These are phyloP conservation scores for Pseudogymnoascus sp. DNA, from an alignment of 2,329 filamentous ascomycete genomes.

Conservation along the genomic window DNA sequence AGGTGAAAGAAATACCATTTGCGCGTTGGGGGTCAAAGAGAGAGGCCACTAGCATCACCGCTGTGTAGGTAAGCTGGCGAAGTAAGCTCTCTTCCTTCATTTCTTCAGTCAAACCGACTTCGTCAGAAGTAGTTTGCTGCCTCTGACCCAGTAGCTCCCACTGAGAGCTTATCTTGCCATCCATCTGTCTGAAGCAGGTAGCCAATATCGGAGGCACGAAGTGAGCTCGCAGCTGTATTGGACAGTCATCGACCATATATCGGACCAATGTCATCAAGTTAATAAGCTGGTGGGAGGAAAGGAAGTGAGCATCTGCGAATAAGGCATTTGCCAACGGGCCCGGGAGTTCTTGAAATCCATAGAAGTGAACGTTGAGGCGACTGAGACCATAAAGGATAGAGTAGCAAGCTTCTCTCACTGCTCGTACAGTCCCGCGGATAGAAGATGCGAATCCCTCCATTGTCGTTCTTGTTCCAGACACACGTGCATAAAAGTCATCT, in stretches of 20 bases:
- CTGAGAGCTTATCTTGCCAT: constrained; percentile 77
- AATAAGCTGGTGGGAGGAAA: constrained; percentile 90
- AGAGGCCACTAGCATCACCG: constrained; percentile 84
- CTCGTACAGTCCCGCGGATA: constrained; percentile 79
- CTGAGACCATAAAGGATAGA: constrained; percentile 93
- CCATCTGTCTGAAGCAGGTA: constrained; percentile 77
- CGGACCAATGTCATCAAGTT: constrained; percentile 85
- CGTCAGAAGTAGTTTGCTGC: constrained; percentile 56
- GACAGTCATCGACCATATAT: constrained; percentile 87
- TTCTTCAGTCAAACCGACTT: constrained; percentile 81
- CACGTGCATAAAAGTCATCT: constrained; percentile 91
- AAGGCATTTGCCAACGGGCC: constrained; percentile 76
- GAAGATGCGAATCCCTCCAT: constrained; percentile 92
- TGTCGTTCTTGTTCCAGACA: constrained; percentile 80
- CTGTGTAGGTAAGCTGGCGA: constrained; percentile 84
- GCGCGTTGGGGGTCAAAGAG: constrained; percentile 70
- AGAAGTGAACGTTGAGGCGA: constrained; percentile 79
- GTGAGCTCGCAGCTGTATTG: constrained; percentile 64
- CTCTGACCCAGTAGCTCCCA: constrained; percentile 71
- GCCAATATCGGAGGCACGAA: constrained; percentile 82
- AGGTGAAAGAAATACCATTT: constrained; percentile 41
- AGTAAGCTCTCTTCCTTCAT: constrained; percentile 98
- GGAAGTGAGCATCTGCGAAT: constrained; percentile 71
- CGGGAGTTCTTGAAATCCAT: constrained; percentile 79
- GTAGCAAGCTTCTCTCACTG: constrained; percentile 88